Conservation (phyloP, 306 rosid genomes). For the Arachis hypogaea region DNA sequence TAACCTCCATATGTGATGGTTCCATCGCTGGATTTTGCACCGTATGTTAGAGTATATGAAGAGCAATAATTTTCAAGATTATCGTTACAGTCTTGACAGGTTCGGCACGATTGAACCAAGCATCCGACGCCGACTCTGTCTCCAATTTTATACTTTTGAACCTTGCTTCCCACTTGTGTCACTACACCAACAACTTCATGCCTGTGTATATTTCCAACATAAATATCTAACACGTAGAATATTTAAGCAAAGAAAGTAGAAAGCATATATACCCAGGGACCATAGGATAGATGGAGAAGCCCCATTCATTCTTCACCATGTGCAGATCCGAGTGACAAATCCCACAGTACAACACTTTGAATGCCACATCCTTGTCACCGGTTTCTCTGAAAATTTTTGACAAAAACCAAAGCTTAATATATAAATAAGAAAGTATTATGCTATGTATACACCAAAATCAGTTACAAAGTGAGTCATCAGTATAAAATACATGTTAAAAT, state of each 20-base stretch:
- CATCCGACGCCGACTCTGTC: slow-evolving; percentile 53
- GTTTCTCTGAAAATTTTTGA: slow-evolving; percentile 31
- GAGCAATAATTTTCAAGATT: slow-evolving; percentile 52
- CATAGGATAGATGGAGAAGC: slow-evolving; percentile 37
- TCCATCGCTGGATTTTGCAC: slow-evolving; percentile 35
- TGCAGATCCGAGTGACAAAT: slow-evolving; percentile 54
- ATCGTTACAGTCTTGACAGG: slow-evolving; percentile 41
- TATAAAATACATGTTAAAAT: too few relatives aligned
- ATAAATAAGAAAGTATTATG: too few relatives aligned
- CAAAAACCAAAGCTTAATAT: neutral
- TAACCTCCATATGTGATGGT: slow-evolving; percentile 9
- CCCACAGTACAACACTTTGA: slow-evolving; percentile 53
- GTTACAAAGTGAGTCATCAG: too few relatives aligned
- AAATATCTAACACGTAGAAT: neutral
- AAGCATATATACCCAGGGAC: slow-evolving; percentile 43
- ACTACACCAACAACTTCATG: slow-evolving; percentile 56
- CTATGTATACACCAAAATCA: too few relatives aligned
- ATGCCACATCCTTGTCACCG: slow-evolving; percentile 42
- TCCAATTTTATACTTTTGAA: slow-evolving; percentile 45
- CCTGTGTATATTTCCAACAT: slow-evolving; percentile 17
- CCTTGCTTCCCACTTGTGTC: slow-evolving; percentile 51
- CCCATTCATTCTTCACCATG: slow-evolving; percentile 49
- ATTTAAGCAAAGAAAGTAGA: neutral
- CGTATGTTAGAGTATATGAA: slow-evolving; percentile 22
- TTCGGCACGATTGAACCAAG: slow-evolving; percentile 46